These are phyloP conservation scores for Calocybe indica DNA, from an alignment of 768 basidiomycete genomes.

Conservation along the genomic window DNA sequence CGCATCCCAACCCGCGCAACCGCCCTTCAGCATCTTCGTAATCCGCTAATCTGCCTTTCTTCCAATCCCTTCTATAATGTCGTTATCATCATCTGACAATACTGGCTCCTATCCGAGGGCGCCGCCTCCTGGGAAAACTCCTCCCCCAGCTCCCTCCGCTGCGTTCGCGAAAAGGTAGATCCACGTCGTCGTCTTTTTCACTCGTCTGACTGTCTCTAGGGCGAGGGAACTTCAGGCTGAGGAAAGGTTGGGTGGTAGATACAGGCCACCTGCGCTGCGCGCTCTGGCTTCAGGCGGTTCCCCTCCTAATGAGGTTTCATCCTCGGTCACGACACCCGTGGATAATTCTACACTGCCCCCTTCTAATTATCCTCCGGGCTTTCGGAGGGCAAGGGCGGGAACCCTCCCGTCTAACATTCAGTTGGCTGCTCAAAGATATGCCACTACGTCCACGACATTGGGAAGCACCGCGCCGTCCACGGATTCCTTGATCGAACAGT, in stretches of 20 bases:
- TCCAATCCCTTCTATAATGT: constrained; percentile 72
- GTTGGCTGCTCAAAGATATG: constrained; percentile 79
- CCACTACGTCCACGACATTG: constrained; percentile 57
- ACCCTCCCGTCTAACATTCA: constrained; percentile 96
- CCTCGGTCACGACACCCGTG: constrained; percentile 51
- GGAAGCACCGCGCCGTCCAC: constrained; percentile 37
- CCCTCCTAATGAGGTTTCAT: constrained; percentile 61
- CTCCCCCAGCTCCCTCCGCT: constrained; percentile 85
- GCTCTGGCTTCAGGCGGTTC: constrained; percentile 64
- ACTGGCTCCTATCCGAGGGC: constrained; percentile 76
- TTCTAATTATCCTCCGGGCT: constrained; percentile 78
- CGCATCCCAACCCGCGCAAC: constrained; percentile 24
- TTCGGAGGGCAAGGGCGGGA: constrained; percentile 93
- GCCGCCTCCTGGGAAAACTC: constrained; percentile 78
- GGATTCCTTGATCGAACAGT: constrained; percentile 41
- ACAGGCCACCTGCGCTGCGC: constrained; percentile 79
- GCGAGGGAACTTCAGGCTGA: constrained; percentile 83
- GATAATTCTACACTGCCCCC: constrained; percentile 58
- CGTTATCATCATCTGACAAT: constrained; percentile 83
- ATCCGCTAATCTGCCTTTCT: constrained; percentile 75
- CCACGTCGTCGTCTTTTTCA: constrained; percentile 11
- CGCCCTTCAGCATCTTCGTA: constrained; percentile 41
- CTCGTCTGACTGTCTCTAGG: constrained; percentile 31
- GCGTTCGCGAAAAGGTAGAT: constrained; percentile 81
- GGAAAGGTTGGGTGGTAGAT: constrained; percentile 61